Conservation (phyloP, 257 asterid genomes). For the Ocimum tenuiflorum region DNA sequence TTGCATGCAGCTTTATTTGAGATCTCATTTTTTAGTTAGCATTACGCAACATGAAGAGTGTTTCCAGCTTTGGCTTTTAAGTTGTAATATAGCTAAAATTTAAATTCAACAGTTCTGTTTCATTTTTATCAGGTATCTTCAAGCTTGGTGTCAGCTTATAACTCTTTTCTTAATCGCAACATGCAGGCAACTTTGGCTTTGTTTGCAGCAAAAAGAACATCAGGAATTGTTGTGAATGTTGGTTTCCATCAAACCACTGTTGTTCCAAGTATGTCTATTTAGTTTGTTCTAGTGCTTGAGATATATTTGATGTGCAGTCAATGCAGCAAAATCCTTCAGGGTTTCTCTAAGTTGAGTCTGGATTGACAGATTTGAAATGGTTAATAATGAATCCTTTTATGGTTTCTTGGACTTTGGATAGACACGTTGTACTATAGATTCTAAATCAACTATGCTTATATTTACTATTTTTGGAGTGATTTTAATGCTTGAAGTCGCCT, state of each 20-base stretch:
- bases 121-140: conserved; percentile 9
- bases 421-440: background rate
- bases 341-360: background rate
- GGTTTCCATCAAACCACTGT: conserved; percentile 89
- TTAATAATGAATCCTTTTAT: background rate
- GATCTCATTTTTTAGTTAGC: background rate
- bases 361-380: background rate
- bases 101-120: background rate
- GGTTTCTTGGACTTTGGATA: background rate
- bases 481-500: background rate
- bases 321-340: background rate
- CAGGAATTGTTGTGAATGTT: conserved; percentile 88
- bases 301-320: conserved; percentile 7
- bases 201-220: conserved; percentile 77
- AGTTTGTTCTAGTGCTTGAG: background rate
- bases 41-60: background rate
- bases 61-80: background rate
- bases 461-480: background rate
- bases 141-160: conserved; percentile 5
- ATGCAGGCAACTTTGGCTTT: conserved; percentile 84
- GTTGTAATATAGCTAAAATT: background rate
- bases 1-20: background rate
- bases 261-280: conserved; percentile 66
- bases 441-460: background rate
- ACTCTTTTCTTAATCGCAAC: conserved; percentile 1